A percentile compares a stretch with the other conserved stretches of the same genome.
Conservation (phyloP, 2,329 filamentous ascomycete genomes). For the Coniochaeta hoffmannii region DNA sequence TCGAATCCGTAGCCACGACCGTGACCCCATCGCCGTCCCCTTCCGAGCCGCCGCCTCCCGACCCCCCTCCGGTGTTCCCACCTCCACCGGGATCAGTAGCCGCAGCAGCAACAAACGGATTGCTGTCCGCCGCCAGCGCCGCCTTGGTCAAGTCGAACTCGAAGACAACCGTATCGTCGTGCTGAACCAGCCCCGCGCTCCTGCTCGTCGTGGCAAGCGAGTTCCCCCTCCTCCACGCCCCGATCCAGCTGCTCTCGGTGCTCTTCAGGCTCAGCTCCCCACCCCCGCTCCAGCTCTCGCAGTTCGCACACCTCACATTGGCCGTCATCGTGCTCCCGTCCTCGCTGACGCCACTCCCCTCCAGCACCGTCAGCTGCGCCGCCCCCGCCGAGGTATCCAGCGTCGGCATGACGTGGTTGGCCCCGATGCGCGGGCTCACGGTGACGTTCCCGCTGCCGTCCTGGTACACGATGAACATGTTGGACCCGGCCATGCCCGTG, state of each 20-base stretch:
- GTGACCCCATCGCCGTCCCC: slow-evolving; percentile 15
- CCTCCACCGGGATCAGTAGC: slow-evolving; percentile 1
- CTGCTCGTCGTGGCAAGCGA: slow-evolving; percentile 35
- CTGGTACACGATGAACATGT: slow-evolving; percentile 58
- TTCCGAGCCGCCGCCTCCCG: slow-evolving; percentile 5
- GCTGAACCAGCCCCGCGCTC: slow-evolving; percentile 32
- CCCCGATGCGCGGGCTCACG: slow-evolving; percentile 46
- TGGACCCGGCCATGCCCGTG: slow-evolving; percentile 42
- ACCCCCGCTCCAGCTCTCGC: slow-evolving; percentile 36
- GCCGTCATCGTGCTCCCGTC: slow-evolving; percentile 46
- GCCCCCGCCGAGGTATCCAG: slow-evolving; percentile 30
- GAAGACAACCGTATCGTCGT: slow-evolving; percentile 38
- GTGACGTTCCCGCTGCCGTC: slow-evolving; percentile 53
- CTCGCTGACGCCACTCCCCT: slow-evolving; percentile 47
- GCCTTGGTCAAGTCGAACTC: slow-evolving; percentile 41
- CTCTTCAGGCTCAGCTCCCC: slow-evolving; percentile 27
- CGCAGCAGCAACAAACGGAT: slow-evolving; percentile 37
- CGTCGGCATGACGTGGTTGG: slow-evolving; percentile 38
- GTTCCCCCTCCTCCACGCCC: slow-evolving; percentile 42
- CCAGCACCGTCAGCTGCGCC: slow-evolving; percentile 43
- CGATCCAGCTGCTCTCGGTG: slow-evolving; percentile 39
- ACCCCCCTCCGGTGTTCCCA: slow-evolving; percentile 6
- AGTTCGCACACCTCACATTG: slow-evolving; percentile 50
- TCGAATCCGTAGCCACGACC: slow-evolving; percentile 9
- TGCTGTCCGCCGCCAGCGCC: slow-evolving; percentile 36